These are phyloP conservation scores for Rhizopus sp. DNA, from an alignment of 371 early-diverging fungal genomes.

Conservation along the genomic window DNA sequence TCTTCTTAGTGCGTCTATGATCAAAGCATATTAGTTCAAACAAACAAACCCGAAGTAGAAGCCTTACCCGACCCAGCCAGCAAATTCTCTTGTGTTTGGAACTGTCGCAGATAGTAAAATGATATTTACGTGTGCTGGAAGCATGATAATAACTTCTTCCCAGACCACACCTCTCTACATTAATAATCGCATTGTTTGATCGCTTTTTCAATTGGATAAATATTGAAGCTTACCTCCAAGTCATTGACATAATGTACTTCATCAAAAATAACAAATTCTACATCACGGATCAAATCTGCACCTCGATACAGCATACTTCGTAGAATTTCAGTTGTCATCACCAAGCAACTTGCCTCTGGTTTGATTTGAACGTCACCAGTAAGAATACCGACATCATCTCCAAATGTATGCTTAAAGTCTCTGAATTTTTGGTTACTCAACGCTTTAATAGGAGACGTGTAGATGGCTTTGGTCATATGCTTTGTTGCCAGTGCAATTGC, in stretches of 20 bases:
- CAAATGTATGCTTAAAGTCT: constrained; percentile 93
- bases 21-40: background rate
- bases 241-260: constrained; percentile 99
- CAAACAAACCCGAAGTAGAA: background rate
- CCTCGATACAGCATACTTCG: constrained; percentile 98
- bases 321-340: constrained; percentile 99
- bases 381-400: constrained; percentile 95
- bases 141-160: constrained; percentile 99
- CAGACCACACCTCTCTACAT: constrained; percentile 97
- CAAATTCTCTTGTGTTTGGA: constrained; percentile 99
- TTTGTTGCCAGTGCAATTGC: constrained; percentile 93
- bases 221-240: constrained; percentile 61
- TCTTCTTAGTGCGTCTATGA: constrained; percentile 90
- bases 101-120: constrained; percentile 98
- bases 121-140: constrained; percentile 92
- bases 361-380: constrained; percentile 99
- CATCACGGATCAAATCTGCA: constrained; percentile 95
- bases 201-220: background rate
- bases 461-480: constrained; percentile 97
- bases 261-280: constrained; percentile 99
- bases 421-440: constrained; percentile 99
- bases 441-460: constrained; percentile 99
- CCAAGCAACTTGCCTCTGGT: constrained; percentile 93
- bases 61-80: constrained; percentile 98
- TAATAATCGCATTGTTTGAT: background rate